phyloP scores from a whole-genome alignment of 306 rosid species.

The Pyrus pyrifolia region DNA sequence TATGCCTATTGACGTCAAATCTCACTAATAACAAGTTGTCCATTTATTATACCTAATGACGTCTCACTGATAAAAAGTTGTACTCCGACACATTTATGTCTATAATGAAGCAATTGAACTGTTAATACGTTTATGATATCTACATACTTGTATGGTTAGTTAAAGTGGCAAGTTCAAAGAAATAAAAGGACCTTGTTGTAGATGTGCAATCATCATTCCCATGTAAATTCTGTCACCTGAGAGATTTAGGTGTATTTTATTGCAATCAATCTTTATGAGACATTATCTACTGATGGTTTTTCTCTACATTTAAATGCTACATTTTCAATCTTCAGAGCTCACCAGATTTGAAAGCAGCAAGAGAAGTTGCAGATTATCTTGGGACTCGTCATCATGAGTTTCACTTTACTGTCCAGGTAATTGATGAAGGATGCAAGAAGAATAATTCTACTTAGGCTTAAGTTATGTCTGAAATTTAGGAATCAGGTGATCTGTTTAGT shows the following conservation, averaged over 20 bases:
- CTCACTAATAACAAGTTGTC: neutral
- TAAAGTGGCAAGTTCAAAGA: neutral
- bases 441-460: neutral
- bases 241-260: neutral
- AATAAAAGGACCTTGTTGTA: neutral
- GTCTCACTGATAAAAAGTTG: neutral
- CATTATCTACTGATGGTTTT: neutral
- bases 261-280: neutral
- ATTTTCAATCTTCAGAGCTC: slow-evolving; percentile 58
- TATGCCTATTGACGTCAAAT: neutral
- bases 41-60: neutral
- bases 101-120: neutral
- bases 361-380: slow-evolving; percentile 92
- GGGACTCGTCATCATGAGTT: slow-evolving; percentile 88
- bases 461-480: neutral
- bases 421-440: neutral
- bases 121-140: too few species aligned
- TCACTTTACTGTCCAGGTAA: slow-evolving; percentile 92
- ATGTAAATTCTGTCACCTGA: neutral
- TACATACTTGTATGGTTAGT: neutral
- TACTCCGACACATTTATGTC: neutral
- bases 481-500: neutral
- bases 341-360: slow-evolving; percentile 90
- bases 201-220: neutral
- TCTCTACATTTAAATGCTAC: slow-evolving; percentile 6